Evolutionary conservation across 148 eudicot species (phyloP).

Genomic region (Chenopodium berlandieri): DNA sequence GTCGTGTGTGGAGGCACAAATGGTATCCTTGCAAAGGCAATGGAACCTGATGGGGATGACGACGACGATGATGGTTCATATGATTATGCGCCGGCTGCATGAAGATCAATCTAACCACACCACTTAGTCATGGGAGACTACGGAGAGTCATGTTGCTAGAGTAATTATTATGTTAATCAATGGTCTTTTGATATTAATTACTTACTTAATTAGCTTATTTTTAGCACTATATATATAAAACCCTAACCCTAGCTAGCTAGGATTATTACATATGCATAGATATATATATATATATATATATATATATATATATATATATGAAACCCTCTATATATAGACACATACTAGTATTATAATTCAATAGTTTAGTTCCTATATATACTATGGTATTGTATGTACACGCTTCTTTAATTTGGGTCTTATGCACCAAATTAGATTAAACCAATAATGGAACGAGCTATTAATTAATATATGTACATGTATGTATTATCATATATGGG

Average conservation of each 20-base stretch:
- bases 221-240: background rate
- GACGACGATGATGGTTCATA: constrained; percentile 16
- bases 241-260: background rate
- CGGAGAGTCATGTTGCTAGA: background rate
- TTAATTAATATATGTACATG: no score
- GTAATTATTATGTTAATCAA: background rate
- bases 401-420: background rate
- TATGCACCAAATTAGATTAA: background rate
- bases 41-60: background rate
- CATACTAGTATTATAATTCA: background rate
- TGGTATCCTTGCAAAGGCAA: background rate
- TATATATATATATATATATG: background rate
- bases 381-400: background rate
- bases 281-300: no score
- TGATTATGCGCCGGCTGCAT: constrained; percentile 20
- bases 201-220: background rate
- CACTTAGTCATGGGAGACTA: background rate
- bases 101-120: background rate
- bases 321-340: background rate
- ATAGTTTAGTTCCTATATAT: background rate
- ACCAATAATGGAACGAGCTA: no score
- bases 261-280: background rate
- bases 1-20: background rate
- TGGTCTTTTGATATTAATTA: no score
- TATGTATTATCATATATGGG: no score